Conservation (phyloP, 352 stramenopile species). For the Phytophthora agathidicida region DNA sequence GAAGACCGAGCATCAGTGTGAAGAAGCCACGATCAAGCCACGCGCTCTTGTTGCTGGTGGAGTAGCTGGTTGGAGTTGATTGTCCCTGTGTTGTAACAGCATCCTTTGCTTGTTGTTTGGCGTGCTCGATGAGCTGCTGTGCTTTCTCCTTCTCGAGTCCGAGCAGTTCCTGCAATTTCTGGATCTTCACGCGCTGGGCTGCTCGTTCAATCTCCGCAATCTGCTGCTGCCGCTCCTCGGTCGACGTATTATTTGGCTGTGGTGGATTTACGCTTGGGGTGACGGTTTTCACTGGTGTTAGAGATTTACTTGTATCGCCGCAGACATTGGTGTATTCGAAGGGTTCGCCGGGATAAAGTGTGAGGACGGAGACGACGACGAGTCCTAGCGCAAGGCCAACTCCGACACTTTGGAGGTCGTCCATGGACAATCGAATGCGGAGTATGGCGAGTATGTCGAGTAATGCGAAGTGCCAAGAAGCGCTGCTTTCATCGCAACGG, state of each 20-base stretch:
- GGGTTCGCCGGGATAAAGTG: slow-evolving; percentile 58
- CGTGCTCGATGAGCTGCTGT: slow-evolving; percentile 43
- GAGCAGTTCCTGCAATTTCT: slow-evolving; percentile 66
- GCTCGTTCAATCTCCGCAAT: slow-evolving; percentile 38
- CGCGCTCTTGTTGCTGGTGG: slow-evolving; percentile 34
- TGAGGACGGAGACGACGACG: slow-evolving; percentile 47
- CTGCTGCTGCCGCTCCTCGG: slow-evolving; percentile 3
- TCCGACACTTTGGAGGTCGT: slow-evolving; percentile 49
- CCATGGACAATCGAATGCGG: slow-evolving; percentile 29
- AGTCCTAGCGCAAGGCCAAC: slow-evolving; percentile 51
- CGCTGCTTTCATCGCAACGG: no score
- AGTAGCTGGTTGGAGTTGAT: neutral
- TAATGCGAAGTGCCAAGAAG: no score
- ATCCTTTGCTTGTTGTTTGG: slow-evolving; percentile 40
- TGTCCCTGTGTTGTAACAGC: slow-evolving; percentile 4
- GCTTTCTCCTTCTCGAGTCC: slow-evolving; percentile 54
- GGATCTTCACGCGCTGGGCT: slow-evolving; percentile 44
- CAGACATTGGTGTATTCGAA: slow-evolving; percentile 51
- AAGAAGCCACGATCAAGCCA: slow-evolving; percentile 60
- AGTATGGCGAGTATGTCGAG: no score
- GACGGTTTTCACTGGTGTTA: neutral
- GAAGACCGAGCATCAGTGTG: slow-evolving; percentile 32
- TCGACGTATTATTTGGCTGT: neutral
- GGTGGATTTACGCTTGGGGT: neutral
- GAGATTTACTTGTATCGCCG: neutral